Conservation (phyloP, 179 eudicot genomes). For the Actinidia arguta region DNA sequence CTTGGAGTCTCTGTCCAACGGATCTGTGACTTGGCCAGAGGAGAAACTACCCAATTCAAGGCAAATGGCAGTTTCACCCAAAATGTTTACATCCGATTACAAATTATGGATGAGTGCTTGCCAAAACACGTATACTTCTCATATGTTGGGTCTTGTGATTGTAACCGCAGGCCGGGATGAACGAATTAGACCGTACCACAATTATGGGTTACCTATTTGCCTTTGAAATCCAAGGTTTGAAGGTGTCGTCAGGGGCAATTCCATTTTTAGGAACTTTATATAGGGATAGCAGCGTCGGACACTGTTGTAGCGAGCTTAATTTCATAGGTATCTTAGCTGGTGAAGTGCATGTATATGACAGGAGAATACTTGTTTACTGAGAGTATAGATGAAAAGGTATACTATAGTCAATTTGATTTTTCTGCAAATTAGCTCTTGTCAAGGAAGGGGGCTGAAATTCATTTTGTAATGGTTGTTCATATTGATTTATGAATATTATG, state of each 20-base stretch:
- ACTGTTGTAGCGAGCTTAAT: not conserved
- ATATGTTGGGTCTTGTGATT: conserved; percentile 81
- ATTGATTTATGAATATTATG: not conserved
- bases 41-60: conserved; percentile 62
- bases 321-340: not conserved
- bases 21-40: conserved; percentile 90
- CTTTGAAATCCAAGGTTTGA: conserved; percentile 27
- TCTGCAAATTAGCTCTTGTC: not conserved
- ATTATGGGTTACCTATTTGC: conserved; percentile 73
- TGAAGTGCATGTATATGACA: not conserved
- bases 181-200: conserved; percentile 68
- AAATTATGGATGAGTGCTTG: conserved; percentile 59
- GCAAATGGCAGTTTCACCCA: conserved; percentile 43
- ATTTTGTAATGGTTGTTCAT: conserved; percentile 13
- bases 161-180: conserved; percentile 91
- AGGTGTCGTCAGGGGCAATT: not conserved
- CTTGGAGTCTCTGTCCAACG: conserved; percentile 55
- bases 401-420: not conserved
- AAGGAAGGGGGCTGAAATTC: conserved; percentile 1
- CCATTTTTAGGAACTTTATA: conserved; percentile 1
- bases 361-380: not conserved
- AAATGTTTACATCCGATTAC: conserved; percentile 55
- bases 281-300: not conserved
- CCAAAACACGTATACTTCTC: conserved; percentile 47
- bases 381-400: not conserved